These are phyloP conservation scores for Psilocybe subaeruginosa DNA, from an alignment of 768 basidiomycete species.

Conservation along the genomic window DNA sequence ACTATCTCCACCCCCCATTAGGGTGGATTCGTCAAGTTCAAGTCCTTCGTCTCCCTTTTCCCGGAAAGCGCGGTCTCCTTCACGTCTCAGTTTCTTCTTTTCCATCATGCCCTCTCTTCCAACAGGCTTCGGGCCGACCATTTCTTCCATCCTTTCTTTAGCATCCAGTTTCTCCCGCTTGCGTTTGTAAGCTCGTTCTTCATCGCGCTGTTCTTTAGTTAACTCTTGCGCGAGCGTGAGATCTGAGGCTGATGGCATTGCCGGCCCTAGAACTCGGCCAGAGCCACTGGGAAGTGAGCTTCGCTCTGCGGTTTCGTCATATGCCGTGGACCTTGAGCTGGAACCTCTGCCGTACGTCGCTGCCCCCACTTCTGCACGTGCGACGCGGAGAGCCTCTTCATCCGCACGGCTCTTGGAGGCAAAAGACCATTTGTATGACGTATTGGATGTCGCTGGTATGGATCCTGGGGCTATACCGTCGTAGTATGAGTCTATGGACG, in stretches of 20 bases:
- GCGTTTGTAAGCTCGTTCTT: slow-evolving; percentile 59
- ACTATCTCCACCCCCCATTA: slow-evolving; percentile 84
- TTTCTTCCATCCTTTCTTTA: slow-evolving; percentile 73
- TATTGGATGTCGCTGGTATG: slow-evolving; percentile 66
- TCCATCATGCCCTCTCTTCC: slow-evolving; percentile 87
- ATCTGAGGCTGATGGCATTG: slow-evolving; percentile 71
- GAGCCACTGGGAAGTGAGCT: slow-evolving; percentile 21
- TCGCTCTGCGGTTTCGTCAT: slow-evolving; percentile 26
- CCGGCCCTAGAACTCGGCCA: slow-evolving; percentile 64
- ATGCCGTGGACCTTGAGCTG: slow-evolving; percentile 16
- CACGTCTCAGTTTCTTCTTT: slow-evolving; percentile 78
- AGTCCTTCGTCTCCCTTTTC: slow-evolving; percentile 79
- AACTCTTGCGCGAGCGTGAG: slow-evolving; percentile 71
- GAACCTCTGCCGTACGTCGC: slow-evolving; percentile 43
- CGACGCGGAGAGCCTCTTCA: slow-evolving; percentile 54
- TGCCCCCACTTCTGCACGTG: slow-evolving; percentile 60
- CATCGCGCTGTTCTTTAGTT: slow-evolving; percentile 49
- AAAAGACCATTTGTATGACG: slow-evolving; percentile 89
- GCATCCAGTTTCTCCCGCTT: slow-evolving; percentile 70
- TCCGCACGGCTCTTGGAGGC: slow-evolving; percentile 71
- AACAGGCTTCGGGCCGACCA: slow-evolving; percentile 78
- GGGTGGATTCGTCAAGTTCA: slow-evolving; percentile 76
- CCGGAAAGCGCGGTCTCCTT: slow-evolving; percentile 69
- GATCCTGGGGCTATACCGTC: slow-evolving; percentile 59
- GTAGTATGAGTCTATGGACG: slow-evolving; percentile 36